Evolutionary conservation across 2,329 filamentous ascomycete genomes (phyloP), one percentile per base, ranked within the genome.

Genomic region (Cercospora sp.): DNA sequence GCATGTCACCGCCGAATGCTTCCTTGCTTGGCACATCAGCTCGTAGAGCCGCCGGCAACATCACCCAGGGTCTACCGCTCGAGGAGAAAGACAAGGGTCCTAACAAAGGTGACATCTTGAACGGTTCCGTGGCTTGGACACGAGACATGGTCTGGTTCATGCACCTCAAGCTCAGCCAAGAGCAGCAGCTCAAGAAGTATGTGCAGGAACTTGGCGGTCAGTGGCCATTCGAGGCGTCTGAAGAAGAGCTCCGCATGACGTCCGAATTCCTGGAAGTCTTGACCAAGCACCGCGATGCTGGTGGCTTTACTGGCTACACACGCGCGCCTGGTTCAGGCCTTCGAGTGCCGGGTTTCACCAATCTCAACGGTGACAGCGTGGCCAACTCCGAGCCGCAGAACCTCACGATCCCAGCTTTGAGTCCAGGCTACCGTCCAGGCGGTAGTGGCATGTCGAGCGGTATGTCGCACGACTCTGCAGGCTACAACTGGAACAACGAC

Each of bases 21-120:
- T 97, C 94, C 1, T 88, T 95, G 53, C 87, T 97, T 65, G 94
- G 93, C 62, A 93, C 93, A 91, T 90, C 71, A 93, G 92, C 48
- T 93, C 89, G 94, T 70, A 74, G 75, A 9, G 69, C 72, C 33
- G 88, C 90, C 33, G 88, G 90, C 42, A 96, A 91, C 77, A 97
- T 97, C 75, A 97, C 93, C 5, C 94, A 94, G 72, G 93, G 94
- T 13, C 86, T 98, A 31, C 94, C 95, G 0, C 87, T 97, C 40
- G 95, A 99, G 75, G 95, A 98, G 73, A 98, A 98, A 79, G 95
- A 99, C 82, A 98, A 98, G 78, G 95, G 95, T 0, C 95, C 95
- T 5, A 98, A 98, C 84, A 99, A 99, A 82, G 95, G 95, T 60
- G 95, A 99, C 75, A 98, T 99, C 68, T 89, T 99, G 75, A 98